Percentiles rank a stretch among this genome's conserved stretches.
These are phyloP conservation scores for Populus euphratica DNA, from an alignment of 345 rosid genomes.

Conservation along the genomic window DNA sequence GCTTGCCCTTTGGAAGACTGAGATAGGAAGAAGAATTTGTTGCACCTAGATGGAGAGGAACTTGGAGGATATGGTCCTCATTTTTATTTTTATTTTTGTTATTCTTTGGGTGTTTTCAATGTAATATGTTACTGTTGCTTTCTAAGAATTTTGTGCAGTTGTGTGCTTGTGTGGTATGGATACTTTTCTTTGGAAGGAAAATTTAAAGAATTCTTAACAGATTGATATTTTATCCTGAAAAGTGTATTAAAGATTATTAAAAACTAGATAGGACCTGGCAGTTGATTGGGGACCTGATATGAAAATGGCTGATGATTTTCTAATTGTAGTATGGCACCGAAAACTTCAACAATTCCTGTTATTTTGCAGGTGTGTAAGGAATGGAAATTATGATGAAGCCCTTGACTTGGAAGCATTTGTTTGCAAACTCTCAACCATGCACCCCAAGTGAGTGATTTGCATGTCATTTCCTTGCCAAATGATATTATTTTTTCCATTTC, in stretches of 20 bases:
- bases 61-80: background rate
- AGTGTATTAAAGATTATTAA: no score
- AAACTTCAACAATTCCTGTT: conserved; percentile 13
- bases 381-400: conserved; percentile 96
- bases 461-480: background rate
- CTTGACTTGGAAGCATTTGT: conserved; percentile 95
- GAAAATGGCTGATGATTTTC: background rate
- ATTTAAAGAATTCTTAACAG: background rate
- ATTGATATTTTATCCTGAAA: background rate
- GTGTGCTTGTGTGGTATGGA: background rate
- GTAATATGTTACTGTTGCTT: background rate
- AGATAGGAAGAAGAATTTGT: background rate
- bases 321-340: background rate
- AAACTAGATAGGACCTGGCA: no score
- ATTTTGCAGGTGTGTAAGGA: conserved; percentile 78
- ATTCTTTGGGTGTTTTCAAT: no score
- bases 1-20: background rate
- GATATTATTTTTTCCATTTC: conserved; percentile 11
- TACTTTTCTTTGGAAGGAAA: background rate
- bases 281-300: background rate
- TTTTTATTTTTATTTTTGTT: background rate
- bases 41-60: background rate
- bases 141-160: background rate
- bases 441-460: conserved; percentile 75
- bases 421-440: conserved; percentile 86